Conservation (phyloP, 164 flowering plant genomes). For the Magnolia officinalis region DNA sequence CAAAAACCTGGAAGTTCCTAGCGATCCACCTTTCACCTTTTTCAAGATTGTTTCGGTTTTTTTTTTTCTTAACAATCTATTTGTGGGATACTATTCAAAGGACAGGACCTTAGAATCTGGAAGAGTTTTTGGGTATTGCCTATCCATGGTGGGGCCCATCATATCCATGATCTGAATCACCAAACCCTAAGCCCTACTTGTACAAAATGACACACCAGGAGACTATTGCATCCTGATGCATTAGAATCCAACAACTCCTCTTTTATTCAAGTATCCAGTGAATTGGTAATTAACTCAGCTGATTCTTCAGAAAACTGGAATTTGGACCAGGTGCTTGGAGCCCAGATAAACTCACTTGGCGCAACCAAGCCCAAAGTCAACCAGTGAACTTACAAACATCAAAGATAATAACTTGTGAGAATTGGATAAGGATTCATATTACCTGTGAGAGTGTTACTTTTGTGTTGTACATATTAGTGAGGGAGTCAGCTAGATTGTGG, state of each 20-base stretch:
- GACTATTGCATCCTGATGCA: neutral
- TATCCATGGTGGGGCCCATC: neutral
- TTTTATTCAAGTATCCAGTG: neutral
- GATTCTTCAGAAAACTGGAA: neutral
- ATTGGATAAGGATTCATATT: neutral
- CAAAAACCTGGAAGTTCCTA: neutral
- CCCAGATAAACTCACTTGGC: neutral
- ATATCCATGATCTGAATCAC: neutral
- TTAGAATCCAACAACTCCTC: neutral
- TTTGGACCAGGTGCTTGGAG: neutral
- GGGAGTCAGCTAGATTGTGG: slow-evolving; percentile 96
- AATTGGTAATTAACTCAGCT: neutral
- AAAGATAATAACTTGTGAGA: neutral
- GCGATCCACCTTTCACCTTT: neutral
- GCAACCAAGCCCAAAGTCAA: neutral
- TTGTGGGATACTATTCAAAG: neutral
- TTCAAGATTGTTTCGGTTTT: neutral
- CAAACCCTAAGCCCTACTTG: neutral
- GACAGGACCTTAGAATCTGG: neutral
- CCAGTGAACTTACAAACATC: neutral
- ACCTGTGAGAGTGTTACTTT: slow-evolving; percentile 79
- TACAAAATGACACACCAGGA: neutral
- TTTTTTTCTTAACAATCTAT: neutral
- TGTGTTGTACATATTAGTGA: slow-evolving; percentile 85
- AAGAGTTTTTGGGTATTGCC: neutral